Conservation (phyloP, 2,329 filamentous ascomycete genomes). For the Fragosphaeria purpurea region DNA sequence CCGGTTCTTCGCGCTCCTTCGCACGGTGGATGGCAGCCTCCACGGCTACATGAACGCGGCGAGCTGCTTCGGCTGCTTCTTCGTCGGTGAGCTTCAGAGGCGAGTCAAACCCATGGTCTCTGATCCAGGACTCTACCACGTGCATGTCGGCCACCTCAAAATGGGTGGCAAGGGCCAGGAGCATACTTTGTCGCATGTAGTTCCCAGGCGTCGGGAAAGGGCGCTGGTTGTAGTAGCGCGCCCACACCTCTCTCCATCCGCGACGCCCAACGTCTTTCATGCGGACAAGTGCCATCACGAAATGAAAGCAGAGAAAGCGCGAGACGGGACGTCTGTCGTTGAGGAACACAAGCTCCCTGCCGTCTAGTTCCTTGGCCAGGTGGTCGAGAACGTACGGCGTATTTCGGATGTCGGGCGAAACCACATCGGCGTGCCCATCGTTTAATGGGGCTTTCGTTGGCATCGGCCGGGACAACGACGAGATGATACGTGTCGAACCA, state of each 20-base stretch:
- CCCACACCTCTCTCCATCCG: constrained; percentile 13
- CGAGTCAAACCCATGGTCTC: constrained; percentile 5
- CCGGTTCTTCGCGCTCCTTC: too few species aligned
- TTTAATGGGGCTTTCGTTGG: constrained; percentile 1
- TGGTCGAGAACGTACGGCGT: too few species aligned
- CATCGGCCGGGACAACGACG: constrained; percentile 12
- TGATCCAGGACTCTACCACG: constrained; percentile 7
- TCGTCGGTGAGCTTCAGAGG: constrained; percentile 4
- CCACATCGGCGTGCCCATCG: too few species aligned
- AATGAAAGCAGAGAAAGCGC: constrained; percentile 17
- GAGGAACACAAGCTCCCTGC: constrained; percentile 8
- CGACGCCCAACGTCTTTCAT: constrained; percentile 10
- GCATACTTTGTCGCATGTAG: constrained; percentile 14
- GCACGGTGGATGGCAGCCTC: too few species aligned
- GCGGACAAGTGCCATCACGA: constrained; percentile 15
- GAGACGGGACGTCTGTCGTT: constrained; percentile 14
- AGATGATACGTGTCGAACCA: constrained; percentile 22
- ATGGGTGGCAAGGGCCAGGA: constrained; percentile 9
- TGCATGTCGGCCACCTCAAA: constrained; percentile 4
- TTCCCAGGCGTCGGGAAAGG: constrained; percentile 14
- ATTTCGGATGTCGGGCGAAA: too few species aligned
- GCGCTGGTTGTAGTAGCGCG: constrained; percentile 12
- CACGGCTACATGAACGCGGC: constrained; percentile 2
- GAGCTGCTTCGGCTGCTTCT: constrained; percentile 4
- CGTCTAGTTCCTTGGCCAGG: neutral